These are phyloP conservation scores for Paraphaeosphaeria minitans DNA, from an alignment of 2,329 filamentous ascomycete genomes.

Conservation along the genomic window DNA sequence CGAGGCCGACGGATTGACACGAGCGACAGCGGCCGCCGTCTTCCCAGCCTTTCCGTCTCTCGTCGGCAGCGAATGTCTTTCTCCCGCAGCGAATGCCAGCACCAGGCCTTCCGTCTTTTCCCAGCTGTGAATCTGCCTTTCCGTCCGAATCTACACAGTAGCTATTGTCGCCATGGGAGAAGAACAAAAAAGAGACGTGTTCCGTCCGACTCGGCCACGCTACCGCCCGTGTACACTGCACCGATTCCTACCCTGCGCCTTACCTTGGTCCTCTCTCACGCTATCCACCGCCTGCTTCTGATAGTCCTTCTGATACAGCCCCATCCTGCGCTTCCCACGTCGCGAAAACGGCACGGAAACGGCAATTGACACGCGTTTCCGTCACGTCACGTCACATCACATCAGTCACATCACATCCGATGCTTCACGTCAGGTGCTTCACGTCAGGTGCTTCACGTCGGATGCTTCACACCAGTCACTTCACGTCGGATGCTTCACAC, in stretches of 20 bases:
- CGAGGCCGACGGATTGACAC: neutral
- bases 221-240: neutral
- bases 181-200: neutral
- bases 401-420: neutral
- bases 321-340: neutral
- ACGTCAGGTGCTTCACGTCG: no score
- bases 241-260: no score
- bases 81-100: no score
- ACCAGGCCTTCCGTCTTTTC: no score
- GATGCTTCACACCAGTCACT: no score
- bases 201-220: neutral
- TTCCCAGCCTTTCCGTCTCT: no score
- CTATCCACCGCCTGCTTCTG: neutral
- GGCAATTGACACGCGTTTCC: neutral
- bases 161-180: neutral
- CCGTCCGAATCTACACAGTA: no score
- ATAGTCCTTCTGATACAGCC: constrained; percentile 7
- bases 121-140: no score
- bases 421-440: no score
- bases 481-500: no score
- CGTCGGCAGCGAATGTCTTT: no score
- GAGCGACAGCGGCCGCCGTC: no score
- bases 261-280: neutral
- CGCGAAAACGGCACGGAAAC: constrained; percentile 1
- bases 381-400: constrained; percentile 1